A percentile compares a stretch with the other conserved stretches of the same genome.
Conservation (phyloP, 441 rosid genomes). For the Oxalis stricta region DNA sequence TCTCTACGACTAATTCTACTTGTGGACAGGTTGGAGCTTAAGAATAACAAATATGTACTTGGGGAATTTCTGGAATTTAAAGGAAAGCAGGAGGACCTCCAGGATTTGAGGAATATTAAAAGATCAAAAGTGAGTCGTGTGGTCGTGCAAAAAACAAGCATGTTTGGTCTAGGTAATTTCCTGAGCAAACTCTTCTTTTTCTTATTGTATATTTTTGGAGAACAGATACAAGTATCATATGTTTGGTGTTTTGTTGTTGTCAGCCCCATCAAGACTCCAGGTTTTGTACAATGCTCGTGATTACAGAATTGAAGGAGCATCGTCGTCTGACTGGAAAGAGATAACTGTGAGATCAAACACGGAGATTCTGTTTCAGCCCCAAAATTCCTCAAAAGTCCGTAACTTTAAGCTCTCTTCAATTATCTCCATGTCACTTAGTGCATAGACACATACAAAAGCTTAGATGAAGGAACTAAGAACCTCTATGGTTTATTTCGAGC, state of each 20-base stretch:
- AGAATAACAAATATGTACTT: slow-evolving; percentile 41
- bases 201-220: neutral
- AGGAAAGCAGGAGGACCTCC: slow-evolving; percentile 55
- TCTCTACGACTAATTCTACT: too few species aligned
- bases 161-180: slow-evolving; percentile 77
- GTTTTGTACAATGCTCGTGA: slow-evolving; percentile 66
- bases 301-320: slow-evolving; percentile 67
- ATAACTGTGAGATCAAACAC: slow-evolving; percentile 58
- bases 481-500: too few species aligned
- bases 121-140: slow-evolving; percentile 56
- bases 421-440: slow-evolving; percentile 56
- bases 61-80: slow-evolving; percentile 74
- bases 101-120: slow-evolving; percentile 37
- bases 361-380: slow-evolving; percentile 61
- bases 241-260: slow-evolving; percentile 10
- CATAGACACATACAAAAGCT: too few species aligned
- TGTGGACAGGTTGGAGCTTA: slow-evolving; percentile 63
- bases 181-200: neutral
- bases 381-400: slow-evolving; percentile 39
- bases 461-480: too few species aligned
- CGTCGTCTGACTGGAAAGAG: slow-evolving; percentile 65
- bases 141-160: slow-evolving; percentile 66
- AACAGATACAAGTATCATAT: neutral
- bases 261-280: slow-evolving; percentile 77
- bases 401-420: slow-evolving; percentile 74